phyloP scores from a whole-genome alignment of 768 basidiomycete genomes.

The Russula ochroleuca region DNA sequence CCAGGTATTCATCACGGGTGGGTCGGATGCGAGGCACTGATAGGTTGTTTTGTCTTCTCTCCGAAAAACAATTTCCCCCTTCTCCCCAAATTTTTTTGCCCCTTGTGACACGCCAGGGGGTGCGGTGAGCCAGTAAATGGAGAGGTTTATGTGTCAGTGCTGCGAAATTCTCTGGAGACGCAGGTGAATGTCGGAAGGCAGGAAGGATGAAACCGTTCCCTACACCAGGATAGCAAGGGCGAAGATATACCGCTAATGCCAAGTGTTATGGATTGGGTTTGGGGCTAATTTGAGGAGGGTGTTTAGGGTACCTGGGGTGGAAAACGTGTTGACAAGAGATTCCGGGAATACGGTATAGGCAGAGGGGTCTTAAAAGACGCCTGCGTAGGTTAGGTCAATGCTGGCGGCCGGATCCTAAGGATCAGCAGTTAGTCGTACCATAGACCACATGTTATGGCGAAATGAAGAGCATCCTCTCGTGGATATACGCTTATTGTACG shows the following conservation, averaged over 20 bases:
- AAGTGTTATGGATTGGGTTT: not conserved
- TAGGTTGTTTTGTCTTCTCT: not conserved
- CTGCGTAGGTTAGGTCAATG: not conserved
- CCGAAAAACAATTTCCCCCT: not conserved
- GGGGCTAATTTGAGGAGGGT: not conserved
- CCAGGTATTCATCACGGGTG: not conserved
- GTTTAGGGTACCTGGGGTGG: not conserved
- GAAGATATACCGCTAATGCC: not conserved
- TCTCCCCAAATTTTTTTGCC: not conserved
- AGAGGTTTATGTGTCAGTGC: not conserved
- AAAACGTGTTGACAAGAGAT: not conserved
- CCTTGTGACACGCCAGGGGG: not conserved
- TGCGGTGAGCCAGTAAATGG: not conserved
- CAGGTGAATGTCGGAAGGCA: not conserved
- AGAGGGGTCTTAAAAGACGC: not conserved
- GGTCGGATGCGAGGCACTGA: no score
- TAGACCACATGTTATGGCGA: not conserved
- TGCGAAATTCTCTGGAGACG: not conserved
- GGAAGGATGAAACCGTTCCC: not conserved
- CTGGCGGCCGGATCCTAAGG: slow-evolving; percentile 2
- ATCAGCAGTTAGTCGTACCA: not conserved
- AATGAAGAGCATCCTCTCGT: not conserved
- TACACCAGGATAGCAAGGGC: not conserved
- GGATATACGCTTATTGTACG: not conserved
- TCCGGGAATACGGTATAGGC: not conserved